Base-by-base conservation (phyloP, 2,329 filamentous ascomycete genomes). In the Phaeosphaeria sp. region DNA sequence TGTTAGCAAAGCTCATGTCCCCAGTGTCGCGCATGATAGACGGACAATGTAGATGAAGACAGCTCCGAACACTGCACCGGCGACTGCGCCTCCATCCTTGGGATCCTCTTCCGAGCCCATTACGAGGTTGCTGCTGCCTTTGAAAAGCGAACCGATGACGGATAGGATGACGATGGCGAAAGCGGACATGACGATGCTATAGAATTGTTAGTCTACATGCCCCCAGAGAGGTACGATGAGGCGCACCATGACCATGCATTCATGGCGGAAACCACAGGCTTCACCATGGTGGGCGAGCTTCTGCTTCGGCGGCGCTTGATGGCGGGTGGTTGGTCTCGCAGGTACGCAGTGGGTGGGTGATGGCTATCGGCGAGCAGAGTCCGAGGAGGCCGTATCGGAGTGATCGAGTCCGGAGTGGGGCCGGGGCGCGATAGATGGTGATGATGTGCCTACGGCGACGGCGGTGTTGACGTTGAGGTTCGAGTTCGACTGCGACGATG, bases 191-290 rank as follows among this genome's bases (percentile, higher is more conserved):
- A 89, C 82, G 62, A 88, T 90, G 84, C 94, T 97, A 24, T 24
- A 66, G 39, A 24, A 17, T 53, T 59, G 55, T 71, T 61, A 74
- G 66, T 60, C 11, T 40, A 13, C 17, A 3, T 20, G 18, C 18
- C n/a, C 20, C 18, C 20, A n/a, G 6, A 6, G 18, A 6, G 33
- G 15, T 24, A 8, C 18, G 6, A 3, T 4, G 24, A 7, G 6
- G 40, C 87, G 75, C 83, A 97, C 93, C 93, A 97, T 83, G 89
- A 92, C 93, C 93, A 97, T 74, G 93, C 94, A 82, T 96, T 93
- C 82, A 93, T 86, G 67, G 92, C 89, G 75, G 92, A 91, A 70
- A 98, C 91, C 76, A 98, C 84, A 68, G 94, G 93, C 89, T 97
- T 97, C 92, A 97, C 97, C 93, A 97, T 97, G 75, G 47, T 69